Conservation (phyloP, 805 yeast species). For the Debaryomyces hansenii region DNA sequence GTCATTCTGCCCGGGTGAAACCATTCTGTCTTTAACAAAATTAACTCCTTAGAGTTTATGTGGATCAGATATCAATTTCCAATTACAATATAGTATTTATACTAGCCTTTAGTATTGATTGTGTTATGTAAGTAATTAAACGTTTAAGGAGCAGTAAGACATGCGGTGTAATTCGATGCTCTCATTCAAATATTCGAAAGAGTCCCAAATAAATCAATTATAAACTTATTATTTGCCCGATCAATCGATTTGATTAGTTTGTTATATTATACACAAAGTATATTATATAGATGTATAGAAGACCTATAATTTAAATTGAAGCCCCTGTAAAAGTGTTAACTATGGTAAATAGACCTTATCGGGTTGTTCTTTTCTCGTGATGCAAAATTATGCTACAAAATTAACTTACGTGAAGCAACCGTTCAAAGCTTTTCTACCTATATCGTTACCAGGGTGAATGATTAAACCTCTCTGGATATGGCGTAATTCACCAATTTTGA, state of each 20-base stretch:
- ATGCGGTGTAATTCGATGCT: background rate
- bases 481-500: conserved; percentile 47
- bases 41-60: background rate
- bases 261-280: background rate
- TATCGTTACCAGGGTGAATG: conserved; percentile 47
- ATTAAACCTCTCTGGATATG: conserved; percentile 69
- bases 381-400: background rate
- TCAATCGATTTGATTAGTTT: background rate
- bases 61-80: background rate
- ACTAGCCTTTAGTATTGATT: background rate
- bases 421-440: conserved; percentile 9
- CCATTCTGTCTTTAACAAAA: background rate
- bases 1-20: conserved; percentile 1
- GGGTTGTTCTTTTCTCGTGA: background rate
- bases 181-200: background rate
- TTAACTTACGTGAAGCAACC: conserved; percentile 3
- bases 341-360: background rate
- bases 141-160: background rate
- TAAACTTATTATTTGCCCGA: too few species aligned
- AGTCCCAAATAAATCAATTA: background rate
- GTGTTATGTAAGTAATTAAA: background rate
- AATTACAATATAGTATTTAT: background rate
- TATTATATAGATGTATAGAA: background rate
- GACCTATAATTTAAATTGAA: background rate
- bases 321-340: background rate